Conservation (phyloP, 2,329 filamentous ascomycete genomes). For the Chaetomium globosum region DNA sequence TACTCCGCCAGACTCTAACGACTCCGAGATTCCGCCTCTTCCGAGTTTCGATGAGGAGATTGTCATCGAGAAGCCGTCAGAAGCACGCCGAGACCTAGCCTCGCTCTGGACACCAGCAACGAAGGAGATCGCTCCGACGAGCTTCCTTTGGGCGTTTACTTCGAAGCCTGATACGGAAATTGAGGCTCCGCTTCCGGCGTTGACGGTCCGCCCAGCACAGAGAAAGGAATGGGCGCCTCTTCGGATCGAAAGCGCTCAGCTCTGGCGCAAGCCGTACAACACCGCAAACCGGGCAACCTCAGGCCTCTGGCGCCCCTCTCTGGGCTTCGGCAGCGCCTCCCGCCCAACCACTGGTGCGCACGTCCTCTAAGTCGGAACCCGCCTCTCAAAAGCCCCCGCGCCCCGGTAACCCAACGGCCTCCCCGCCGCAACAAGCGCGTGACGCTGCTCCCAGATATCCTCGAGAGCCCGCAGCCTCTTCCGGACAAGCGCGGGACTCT, state of each 20-base stretch:
- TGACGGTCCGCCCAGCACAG: conserved; percentile 43
- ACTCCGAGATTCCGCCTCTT: conserved; percentile 40
- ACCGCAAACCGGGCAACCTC: conserved; percentile 26
- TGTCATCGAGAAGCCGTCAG: conserved; percentile 16
- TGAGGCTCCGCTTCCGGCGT: conserved; percentile 38
- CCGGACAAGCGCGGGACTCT: conserved; percentile 61
- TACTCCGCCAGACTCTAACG: conserved; percentile 58
- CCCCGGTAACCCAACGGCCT: conserved; percentile 56
- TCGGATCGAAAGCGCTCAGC: conserved; percentile 43
- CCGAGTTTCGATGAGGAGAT: conserved; percentile 6
- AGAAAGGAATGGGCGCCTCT: conserved; percentile 44
- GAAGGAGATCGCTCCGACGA: conserved; percentile 14
- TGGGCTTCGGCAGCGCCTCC: conserved; percentile 38
- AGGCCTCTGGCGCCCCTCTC: conserved; percentile 42
- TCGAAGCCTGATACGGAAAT: conserved; percentile 22
- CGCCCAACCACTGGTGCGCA: conserved; percentile 24
- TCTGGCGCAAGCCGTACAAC: conserved; percentile 46
- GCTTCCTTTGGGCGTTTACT: conserved; percentile 38
- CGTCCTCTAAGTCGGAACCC: conserved; percentile 19
- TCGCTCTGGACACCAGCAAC: conserved; percentile 39
- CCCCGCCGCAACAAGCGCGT: conserved; percentile 58
- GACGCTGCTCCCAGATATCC: conserved; percentile 64
- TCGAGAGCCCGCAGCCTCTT: conserved; percentile 63
- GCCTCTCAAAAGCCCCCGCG: conserved; percentile 42
- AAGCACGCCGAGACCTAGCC: conserved; percentile 12